phyloP scores from a whole-genome alignment of 345 rosid genomes.

The Crucihimalaya himalaica region DNA sequence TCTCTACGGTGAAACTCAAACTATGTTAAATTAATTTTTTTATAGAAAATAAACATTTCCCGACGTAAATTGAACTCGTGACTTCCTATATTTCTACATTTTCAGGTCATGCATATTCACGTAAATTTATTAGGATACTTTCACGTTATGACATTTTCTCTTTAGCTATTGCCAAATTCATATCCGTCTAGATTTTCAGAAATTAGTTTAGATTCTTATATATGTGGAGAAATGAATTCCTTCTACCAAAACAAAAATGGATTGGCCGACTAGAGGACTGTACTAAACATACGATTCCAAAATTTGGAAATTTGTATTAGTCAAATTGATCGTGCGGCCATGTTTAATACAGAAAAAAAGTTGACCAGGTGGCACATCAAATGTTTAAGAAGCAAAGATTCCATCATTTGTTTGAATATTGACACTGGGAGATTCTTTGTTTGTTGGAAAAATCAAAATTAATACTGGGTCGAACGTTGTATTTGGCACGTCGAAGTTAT shows the following conservation, averaged over 20 bases:
- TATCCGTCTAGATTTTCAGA: too few relatives aligned
- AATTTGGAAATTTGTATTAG: not conserved
- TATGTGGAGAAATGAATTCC: not conserved
- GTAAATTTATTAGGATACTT: too few relatives aligned
- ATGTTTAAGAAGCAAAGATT: conserved; percentile 24
- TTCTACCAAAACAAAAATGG: not conserved
- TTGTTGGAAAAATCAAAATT: not conserved
- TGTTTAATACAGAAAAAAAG: conserved; percentile 14
- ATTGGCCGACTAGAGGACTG: not conserved
- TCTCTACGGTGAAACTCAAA: too few relatives aligned
- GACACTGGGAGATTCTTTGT: not conserved
- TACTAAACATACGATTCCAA: not conserved
- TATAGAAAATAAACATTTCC: too few relatives aligned
- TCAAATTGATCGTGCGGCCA: conserved; percentile 34
- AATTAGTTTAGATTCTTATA: not conserved
- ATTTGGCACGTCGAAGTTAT: conserved; percentile 23
- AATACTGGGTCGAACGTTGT: conserved; percentile 28
- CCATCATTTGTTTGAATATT: not conserved
- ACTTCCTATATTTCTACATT: too few relatives aligned
- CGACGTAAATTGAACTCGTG: too few relatives aligned
- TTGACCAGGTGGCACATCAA: conserved; percentile 18
- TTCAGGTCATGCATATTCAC: too few relatives aligned
- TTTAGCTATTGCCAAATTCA: not conserved
- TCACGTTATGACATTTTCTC: not conserved
- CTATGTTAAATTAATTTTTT: too few relatives aligned